A percentile compares a stretch with the other conserved stretches of the same genome.
These are phyloP conservation scores for Kappamyces sp. DNA, from an alignment of 192 early-diverging fungal species.

Conservation along the genomic window DNA sequence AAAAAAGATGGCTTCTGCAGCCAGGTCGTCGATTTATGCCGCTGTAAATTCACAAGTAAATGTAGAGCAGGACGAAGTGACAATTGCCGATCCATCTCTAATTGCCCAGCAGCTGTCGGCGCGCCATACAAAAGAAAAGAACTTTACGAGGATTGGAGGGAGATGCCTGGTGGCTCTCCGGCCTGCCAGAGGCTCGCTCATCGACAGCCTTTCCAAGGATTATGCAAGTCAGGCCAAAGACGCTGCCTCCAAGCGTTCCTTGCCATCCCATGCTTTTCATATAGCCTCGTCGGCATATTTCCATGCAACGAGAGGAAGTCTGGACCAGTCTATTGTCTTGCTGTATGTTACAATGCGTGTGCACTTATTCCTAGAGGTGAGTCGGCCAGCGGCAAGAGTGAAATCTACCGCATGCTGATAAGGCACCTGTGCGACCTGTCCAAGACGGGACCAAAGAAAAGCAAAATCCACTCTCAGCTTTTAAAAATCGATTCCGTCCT, in stretches of 20 bases:
- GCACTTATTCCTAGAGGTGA: conserved; percentile 61
- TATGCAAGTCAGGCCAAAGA: conserved; percentile 49
- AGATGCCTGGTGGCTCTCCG: conserved; percentile 68
- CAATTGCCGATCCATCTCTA: no score
- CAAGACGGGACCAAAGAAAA: conserved; percentile 69
- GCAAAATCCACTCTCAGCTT: conserved; percentile 64
- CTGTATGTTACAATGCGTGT: conserved; percentile 51
- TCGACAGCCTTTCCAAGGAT: conserved; percentile 59
- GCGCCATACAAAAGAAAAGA: conserved; percentile 27
- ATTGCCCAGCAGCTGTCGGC: no score
- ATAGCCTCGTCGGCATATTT: conserved; percentile 77
- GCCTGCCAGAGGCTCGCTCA: conserved; percentile 52
- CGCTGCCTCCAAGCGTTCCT: not conserved
- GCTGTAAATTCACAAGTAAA: no score
- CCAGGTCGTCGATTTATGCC: no score
- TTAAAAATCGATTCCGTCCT: conserved; percentile 64
- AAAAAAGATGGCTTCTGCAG: no score
- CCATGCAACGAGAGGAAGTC: conserved; percentile 79
- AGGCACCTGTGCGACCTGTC: conserved; percentile 71
- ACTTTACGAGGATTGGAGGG: conserved; percentile 65
- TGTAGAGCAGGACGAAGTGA: no score
- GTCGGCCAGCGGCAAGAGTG: conserved; percentile 81
- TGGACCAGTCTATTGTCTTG: conserved; percentile 86
- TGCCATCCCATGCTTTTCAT: conserved; percentile 76
- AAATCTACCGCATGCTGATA: conserved; percentile 64